phyloP scores from a whole-genome alignment of 1,284 basidiomycete genomes.

The Porodaedalea pini region DNA sequence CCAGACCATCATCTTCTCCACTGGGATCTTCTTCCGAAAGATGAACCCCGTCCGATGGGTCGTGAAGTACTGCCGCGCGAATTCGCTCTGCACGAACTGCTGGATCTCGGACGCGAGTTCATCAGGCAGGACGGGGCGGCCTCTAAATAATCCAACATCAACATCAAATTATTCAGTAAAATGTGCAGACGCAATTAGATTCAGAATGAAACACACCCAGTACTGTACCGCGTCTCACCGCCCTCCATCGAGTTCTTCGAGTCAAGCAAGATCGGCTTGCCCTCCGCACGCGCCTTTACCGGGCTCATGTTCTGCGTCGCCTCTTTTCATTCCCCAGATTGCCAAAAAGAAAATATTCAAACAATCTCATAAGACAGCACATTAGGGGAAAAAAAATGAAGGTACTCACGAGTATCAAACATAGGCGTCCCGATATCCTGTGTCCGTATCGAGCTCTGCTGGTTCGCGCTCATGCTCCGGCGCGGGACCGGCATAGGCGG shows the following conservation, averaged over 20 bases:
- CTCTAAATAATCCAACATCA: slow-evolving; percentile 39
- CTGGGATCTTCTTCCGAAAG: slow-evolving; percentile 73
- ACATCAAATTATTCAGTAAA: neutral
- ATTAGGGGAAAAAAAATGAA: neutral
- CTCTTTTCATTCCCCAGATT: neutral
- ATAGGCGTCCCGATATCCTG: slow-evolving; percentile 22
- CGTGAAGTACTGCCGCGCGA: slow-evolving; percentile 85
- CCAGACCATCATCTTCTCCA: slow-evolving; percentile 85
- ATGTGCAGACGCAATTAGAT: too few species aligned
- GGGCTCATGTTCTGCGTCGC: slow-evolving; percentile 53
- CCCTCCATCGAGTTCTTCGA: slow-evolving; percentile 27
- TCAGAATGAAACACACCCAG: slow-evolving; percentile 7
- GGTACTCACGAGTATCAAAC: slow-evolving; percentile 22
- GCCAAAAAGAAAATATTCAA: neutral
- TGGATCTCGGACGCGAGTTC: slow-evolving; percentile 80
- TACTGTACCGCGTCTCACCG: slow-evolving; percentile 12
- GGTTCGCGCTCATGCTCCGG: slow-evolving; percentile 20
- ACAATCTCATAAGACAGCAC: neutral
- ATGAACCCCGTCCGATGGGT: slow-evolving; percentile 82
- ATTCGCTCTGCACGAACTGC: slow-evolving; percentile 79
- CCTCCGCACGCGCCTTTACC: slow-evolving; percentile 55
- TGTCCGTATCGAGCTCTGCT: slow-evolving; percentile 11
- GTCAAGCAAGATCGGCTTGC: slow-evolving; percentile 67
- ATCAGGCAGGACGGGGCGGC: slow-evolving; percentile 67
- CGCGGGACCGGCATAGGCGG: slow-evolving; percentile 19